These are phyloP conservation scores for Podospora fimiseda DNA, from an alignment of 495 filamentous ascomycete species.

Conservation along the genomic window DNA sequence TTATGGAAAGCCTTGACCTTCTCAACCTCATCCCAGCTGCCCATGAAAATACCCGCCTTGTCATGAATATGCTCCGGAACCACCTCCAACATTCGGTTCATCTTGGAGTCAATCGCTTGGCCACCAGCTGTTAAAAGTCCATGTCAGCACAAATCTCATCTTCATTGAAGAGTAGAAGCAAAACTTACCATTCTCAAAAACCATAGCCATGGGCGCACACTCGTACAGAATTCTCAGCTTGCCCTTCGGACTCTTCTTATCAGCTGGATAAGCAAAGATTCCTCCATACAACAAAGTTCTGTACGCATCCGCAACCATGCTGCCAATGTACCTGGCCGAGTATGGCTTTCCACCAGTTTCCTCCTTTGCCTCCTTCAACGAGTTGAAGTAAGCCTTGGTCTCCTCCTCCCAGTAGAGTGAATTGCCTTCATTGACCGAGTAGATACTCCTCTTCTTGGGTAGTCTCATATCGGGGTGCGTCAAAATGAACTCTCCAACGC, in stretches of 20 bases:
- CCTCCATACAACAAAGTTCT: slow-evolving; percentile 92
- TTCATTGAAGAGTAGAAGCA: background rate
- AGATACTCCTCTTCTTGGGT: slow-evolving; percentile 74
- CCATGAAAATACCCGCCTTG: slow-evolving; percentile 90
- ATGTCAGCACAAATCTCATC: slow-evolving; percentile 19
- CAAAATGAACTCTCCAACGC: slow-evolving; percentile 95
- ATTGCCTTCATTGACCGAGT: slow-evolving; percentile 98
- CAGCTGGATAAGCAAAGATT: slow-evolving; percentile 93
- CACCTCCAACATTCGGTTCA: slow-evolving; percentile 83
- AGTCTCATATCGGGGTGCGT: slow-evolving; percentile 93
- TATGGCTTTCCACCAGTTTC: slow-evolving; percentile 70
- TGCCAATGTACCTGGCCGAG: slow-evolving; percentile 88
- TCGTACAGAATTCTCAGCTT: slow-evolving; percentile 97
- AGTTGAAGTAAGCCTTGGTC: slow-evolving; percentile 80
- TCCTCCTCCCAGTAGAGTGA: slow-evolving; percentile 90
- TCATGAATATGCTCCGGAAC: slow-evolving; percentile 94
- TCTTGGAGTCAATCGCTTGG: slow-evolving; percentile 79
- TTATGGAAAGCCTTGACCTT: slow-evolving; percentile 74
- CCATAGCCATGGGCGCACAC: slow-evolving; percentile 98
- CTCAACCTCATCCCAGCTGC: slow-evolving; percentile 88
- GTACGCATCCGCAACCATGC: slow-evolving; percentile 98
- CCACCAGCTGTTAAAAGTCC: slow-evolving; percentile 70
- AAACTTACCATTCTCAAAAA: slow-evolving; percentile 89
- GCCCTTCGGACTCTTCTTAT: slow-evolving; percentile 97
- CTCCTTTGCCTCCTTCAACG: slow-evolving; percentile 66